phyloP scores from a whole-genome alignment of 345 rosid species.

The Camelina neglecta region DNA sequence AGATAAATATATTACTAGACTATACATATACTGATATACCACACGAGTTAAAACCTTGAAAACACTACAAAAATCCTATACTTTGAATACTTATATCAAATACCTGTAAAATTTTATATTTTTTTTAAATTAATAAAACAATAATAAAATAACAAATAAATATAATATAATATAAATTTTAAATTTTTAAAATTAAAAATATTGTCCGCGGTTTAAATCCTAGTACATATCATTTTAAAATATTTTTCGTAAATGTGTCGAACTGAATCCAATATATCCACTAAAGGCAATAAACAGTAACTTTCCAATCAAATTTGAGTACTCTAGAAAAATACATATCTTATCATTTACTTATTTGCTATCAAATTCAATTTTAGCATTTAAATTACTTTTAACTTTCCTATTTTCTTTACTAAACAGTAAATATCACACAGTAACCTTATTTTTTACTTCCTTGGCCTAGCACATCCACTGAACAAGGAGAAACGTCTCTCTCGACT shows the following conservation, averaged over 20 bases:
- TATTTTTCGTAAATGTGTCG: neutral
- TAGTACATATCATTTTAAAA: neutral
- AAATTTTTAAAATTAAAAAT: too few species aligned
- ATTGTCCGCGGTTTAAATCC: too few species aligned
- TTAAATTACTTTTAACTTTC: neutral
- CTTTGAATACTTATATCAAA: too few species aligned
- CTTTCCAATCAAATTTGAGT: neutral
- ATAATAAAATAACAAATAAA: too few species aligned
- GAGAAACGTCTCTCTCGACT: constrained; percentile 55
- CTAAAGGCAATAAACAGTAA: neutral
- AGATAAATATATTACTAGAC: too few species aligned
- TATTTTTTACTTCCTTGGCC: constrained; percentile 56
- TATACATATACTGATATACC: too few species aligned
- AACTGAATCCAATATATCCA: neutral
- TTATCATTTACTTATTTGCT: constrained; percentile 9
- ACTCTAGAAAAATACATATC: neutral
- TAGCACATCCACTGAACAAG: constrained; percentile 71
- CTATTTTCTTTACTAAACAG: neutral
- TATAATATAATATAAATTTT: too few species aligned
- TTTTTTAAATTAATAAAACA: too few species aligned
- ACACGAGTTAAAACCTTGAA: too few species aligned
- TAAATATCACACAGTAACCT: constrained; percentile 32
- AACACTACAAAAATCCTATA: too few species aligned
- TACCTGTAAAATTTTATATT: too few species aligned
- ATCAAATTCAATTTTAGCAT: neutral